Percentiles rank a stretch among this genome's conserved stretches.
phyloP scores from a whole-genome alignment of 2,329 filamentous ascomycete genomes.

The Calonectria naviculata region DNA sequence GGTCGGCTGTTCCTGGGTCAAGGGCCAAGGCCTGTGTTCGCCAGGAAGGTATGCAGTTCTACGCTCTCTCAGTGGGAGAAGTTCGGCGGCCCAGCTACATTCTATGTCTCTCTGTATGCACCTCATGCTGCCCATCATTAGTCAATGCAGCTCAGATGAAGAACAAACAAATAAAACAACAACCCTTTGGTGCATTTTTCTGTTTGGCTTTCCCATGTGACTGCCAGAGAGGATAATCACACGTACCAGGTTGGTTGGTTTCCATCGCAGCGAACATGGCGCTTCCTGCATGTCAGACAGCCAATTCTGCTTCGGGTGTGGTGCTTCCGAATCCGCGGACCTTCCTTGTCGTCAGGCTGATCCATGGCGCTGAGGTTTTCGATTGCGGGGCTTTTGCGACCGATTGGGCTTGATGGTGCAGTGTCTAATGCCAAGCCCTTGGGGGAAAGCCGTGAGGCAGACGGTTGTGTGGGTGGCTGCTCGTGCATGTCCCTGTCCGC shows the following conservation, averaged over 20 bases:
- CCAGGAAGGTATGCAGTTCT: neutral
- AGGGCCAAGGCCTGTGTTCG: neutral
- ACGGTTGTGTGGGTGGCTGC: neutral
- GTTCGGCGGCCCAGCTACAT: neutral
- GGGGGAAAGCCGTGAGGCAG: too few relatives aligned
- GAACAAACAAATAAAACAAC: too few relatives aligned
- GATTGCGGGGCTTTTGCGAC: neutral
- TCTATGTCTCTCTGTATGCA: neutral
- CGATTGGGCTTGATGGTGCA: neutral
- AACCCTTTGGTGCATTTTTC: neutral
- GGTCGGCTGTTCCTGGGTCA: neutral
- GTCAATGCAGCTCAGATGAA: neutral
- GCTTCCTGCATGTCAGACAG: constrained; percentile 34
- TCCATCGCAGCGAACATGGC: constrained; percentile 36
- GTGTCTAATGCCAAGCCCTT: too few relatives aligned
- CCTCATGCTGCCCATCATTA: neutral
- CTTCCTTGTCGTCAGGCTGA: neutral
- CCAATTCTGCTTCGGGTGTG: constrained; percentile 36
- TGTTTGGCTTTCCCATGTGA: neutral
- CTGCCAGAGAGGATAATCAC: neutral
- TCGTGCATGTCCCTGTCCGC: neutral
- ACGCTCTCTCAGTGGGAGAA: neutral
- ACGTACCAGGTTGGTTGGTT: constrained; percentile 11
- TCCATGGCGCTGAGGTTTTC: too few relatives aligned
- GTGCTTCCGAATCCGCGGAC: constrained; percentile 18